phyloP scores from a whole-genome alignment of 305 asterid genomes.

The Striga hermonthica region DNA sequence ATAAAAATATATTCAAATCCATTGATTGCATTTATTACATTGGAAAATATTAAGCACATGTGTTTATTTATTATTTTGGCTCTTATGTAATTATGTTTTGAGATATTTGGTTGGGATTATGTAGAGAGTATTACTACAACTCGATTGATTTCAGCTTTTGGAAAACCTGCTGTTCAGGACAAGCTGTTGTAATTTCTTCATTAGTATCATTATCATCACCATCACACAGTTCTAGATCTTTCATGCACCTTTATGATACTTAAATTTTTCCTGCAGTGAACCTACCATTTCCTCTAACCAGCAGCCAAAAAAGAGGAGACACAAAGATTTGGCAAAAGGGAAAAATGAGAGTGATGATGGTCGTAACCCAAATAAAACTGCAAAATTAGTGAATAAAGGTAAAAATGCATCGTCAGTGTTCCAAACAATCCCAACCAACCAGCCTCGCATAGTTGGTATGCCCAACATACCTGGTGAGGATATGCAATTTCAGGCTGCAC shows the following conservation, averaged over 20 bases:
- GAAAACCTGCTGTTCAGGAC: background rate
- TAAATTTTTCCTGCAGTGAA: too few species aligned
- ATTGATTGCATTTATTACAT: conserved; percentile 20
- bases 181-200: background rate
- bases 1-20: conserved; percentile 1
- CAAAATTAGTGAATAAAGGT: conserved; percentile 63
- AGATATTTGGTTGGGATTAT: background rate
- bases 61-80: background rate
- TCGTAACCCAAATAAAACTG: conserved; percentile 49
- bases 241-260: conserved; percentile 2
- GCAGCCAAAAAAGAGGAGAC: too few species aligned
- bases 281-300: too few species aligned
- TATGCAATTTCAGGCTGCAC: conserved; percentile 38
- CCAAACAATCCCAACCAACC: conserved; percentile 35
- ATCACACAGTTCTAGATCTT: background rate
- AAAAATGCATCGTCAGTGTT: conserved; percentile 49
- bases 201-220: conserved; percentile 5
- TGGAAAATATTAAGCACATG: background rate
- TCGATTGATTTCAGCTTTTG: conserved; percentile 12
- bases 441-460: too few species aligned
- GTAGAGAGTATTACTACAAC: background rate
- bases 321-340: conserved; percentile 32
- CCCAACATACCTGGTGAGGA: conserved; percentile 38
- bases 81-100: too few species aligned
- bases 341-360: conserved; percentile 48